Evolutionary conservation across 805 yeast genomes (phyloP), one percentile per base, ranked within the genome.

Genomic region (Wickerhamomyces xylosicus): DNA sequence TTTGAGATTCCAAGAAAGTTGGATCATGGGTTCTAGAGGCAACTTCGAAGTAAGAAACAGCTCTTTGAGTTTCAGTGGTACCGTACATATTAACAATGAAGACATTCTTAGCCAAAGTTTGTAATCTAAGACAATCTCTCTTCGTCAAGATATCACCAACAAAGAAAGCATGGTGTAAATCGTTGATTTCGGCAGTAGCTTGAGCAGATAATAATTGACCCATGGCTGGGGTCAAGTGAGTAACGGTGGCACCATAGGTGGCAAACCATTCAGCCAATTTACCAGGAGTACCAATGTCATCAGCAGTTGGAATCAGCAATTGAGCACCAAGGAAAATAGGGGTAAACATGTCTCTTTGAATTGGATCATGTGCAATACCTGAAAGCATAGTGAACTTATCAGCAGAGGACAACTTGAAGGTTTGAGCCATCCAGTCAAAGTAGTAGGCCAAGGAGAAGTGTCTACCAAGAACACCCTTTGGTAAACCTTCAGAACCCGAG

Each of bases 171-270:
- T 90, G 97, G 56, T 85, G 95, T 45, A 92, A 70, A 3, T 77
- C 56, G 19, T 95, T 90, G 57, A 92, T 83, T 40, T 81, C 79
- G 11, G 92, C 79, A 13, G 83, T 69, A 16, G 98, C 98, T 65
- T 92, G 97, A 5, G 97, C 97, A 44, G 95, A 82, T 51, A 92
- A 69, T 41, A 92, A 67, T 63, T 92, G 99, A 45, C 99, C 99
- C 98, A 94, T 92, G 5, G 98, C 98, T 4, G 99, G 99, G 1
- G 99, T 92, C 63, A 92, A 72, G 61, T 92, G 99, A 1, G 99
- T 92, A 2, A 92, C 97, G 2, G 96, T 81, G 20, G 97, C 96
- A 14, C 84, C 85, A 51, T 87, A 76, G 41, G 71, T 77, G 27
- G 80, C 75, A 95, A 92, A 89, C 99, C 99, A 92, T 52, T 85